phyloP scores from a whole-genome alignment of 1,284 basidiomycete species.

The Lentinus polychrous region DNA sequence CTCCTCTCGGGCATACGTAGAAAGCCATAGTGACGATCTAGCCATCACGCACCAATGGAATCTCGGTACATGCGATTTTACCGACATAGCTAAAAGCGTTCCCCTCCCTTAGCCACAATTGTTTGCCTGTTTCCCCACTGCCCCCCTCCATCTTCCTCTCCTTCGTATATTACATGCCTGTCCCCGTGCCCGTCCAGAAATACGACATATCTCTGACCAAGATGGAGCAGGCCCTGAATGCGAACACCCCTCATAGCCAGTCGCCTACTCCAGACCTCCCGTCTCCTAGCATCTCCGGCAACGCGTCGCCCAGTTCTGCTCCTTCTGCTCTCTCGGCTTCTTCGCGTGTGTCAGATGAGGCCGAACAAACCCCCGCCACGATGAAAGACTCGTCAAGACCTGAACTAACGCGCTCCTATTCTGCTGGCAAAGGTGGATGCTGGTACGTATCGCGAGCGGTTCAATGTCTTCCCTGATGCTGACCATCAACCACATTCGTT shows the following conservation, averaged over 20 bases:
- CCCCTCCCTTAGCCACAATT: constrained; percentile 20
- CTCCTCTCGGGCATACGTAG: constrained; percentile 1
- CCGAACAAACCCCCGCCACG: constrained; percentile 21
- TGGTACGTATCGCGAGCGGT: constrained; percentile 42
- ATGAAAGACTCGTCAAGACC: constrained; percentile 43
- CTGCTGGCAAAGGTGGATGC: constrained; percentile 64
- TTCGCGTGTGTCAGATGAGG: constrained; percentile 16
- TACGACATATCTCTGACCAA: constrained; percentile 17
- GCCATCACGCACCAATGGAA: constrained; percentile 22
- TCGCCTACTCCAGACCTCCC: constrained; percentile 22
- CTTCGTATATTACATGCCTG: constrained; percentile 10
- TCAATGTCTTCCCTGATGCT: constrained; percentile 1
- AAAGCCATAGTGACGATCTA: constrained; percentile 26
- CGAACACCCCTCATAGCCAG: constrained; percentile 23
- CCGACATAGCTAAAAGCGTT: constrained; percentile 21
- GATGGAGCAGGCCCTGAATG: constrained; percentile 18
- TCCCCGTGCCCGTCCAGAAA: constrained; percentile 6
- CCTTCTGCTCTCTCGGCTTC: constrained; percentile 17
- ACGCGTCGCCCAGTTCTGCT: constrained; percentile 23
- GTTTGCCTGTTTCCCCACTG: constrained; percentile 14
- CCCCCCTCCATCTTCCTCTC: constrained; percentile 10
- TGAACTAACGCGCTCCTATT: constrained; percentile 46
- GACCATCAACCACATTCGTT: not conserved
- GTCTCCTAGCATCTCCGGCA: constrained; percentile 18
- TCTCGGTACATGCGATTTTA: constrained; percentile 19